phyloP scores from a whole-genome alignment of 257 asterid genomes.

The Jasminum sambac region DNA sequence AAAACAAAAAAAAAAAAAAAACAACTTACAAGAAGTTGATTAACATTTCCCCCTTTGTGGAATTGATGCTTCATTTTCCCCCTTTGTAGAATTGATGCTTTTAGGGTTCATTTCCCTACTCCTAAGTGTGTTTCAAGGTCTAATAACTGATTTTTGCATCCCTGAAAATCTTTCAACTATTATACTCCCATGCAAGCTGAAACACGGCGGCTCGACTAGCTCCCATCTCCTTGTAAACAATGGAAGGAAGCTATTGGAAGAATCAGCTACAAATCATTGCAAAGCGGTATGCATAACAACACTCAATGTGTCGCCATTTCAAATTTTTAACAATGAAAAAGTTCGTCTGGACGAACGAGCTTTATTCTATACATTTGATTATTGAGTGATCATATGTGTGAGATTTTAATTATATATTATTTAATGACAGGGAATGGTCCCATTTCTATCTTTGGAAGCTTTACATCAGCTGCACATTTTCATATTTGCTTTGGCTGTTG shows the following conservation, averaged over 20 bases:
- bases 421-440: conserved; percentile 22
- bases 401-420: no score
- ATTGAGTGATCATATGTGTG: no score
- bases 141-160: conserved; percentile 56
- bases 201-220: not conserved
- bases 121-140: conserved; percentile 65
- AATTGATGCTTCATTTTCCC: no score
- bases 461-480: conserved; percentile 88
- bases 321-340: not conserved
- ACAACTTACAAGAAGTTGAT: not conserved
- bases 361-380: no score
- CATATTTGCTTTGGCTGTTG: conserved; percentile 81
- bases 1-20: no score
- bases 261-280: conserved; percentile 34
- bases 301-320: conserved; percentile 26
- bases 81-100: conserved; percentile 79
- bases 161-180: conserved; percentile 43
- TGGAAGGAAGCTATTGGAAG: conserved; percentile 50
- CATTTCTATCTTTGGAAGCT: conserved; percentile 73
- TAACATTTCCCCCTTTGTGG: not conserved
- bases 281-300: conserved; percentile 32
- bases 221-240: conserved; percentile 6
- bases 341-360: no score
- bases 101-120: conserved; percentile 86
- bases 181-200: conserved; percentile 78